Evolutionary conservation across 768 basidiomycete genomes (phyloP).

Genomic region (Albatrellus ellisii): DNA sequence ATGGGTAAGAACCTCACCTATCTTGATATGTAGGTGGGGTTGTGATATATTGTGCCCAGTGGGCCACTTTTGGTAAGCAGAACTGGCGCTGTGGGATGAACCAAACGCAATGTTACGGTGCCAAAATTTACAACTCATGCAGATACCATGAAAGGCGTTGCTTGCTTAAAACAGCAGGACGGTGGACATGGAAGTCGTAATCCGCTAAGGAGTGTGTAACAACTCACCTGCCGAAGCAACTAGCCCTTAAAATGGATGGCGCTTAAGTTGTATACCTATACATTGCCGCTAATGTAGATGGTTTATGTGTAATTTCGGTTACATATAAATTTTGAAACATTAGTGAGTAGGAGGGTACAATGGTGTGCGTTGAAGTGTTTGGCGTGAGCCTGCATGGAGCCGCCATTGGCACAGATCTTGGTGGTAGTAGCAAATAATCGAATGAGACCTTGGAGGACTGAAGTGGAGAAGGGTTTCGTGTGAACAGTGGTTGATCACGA

Average conservation of each 20-base stretch:
- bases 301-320: no score
- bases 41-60: conserved; percentile 59
- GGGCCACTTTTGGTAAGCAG: conserved; percentile 66
- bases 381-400: conserved; percentile 62
- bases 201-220: conserved; percentile 80
- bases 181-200: conserved; percentile 81
- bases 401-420: conserved; percentile 78
- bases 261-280: conserved; percentile 79
- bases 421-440: conserved; percentile 85
- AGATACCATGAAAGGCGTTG: conserved; percentile 79
- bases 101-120: conserved; percentile 67
- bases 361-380: conserved; percentile 69
- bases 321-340: no score
- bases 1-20: conserved; percentile 45
- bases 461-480: conserved; percentile 83
- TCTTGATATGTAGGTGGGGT: conserved; percentile 33
- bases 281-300: conserved; percentile 63
- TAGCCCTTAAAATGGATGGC: conserved; percentile 88
- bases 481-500: conserved; percentile 79
- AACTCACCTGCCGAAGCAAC: conserved; percentile 86
- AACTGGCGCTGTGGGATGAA: conserved; percentile 64
- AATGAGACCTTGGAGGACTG: conserved; percentile 78
- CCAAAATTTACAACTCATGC: conserved; percentile 72
- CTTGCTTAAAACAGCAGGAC: conserved; percentile 64
- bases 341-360: conserved; percentile 69